These are phyloP conservation scores for Agaricus sinodeliciosus DNA, from an alignment of 768 basidiomycete genomes.

Conservation along the genomic window DNA sequence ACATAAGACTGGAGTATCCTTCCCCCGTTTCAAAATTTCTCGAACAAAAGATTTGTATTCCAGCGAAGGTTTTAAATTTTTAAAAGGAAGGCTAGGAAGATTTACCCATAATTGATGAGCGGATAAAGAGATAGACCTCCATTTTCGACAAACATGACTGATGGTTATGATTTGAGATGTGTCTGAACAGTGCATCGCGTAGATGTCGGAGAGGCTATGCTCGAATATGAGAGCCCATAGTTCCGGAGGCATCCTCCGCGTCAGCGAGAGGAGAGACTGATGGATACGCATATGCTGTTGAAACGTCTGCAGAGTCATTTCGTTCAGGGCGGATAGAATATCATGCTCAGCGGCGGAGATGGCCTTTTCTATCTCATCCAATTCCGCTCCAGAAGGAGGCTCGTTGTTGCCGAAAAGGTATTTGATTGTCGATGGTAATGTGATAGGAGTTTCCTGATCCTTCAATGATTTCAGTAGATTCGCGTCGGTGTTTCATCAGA, in stretches of 20 bases:
- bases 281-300: background rate
- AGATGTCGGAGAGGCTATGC: background rate
- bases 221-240: slow-evolving; percentile 4
- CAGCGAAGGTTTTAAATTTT: background rate
- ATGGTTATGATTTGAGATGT: background rate
- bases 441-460: too few relatives aligned
- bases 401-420: background rate
- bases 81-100: background rate
- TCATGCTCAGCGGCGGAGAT: background rate
- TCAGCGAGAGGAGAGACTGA: background rate
- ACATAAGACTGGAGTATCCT: background rate
- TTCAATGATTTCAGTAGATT: too few relatives aligned
- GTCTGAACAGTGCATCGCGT: background rate
- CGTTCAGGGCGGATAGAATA: background rate
- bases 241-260: background rate
- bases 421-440: background rate
- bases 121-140: background rate
- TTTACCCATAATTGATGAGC: background rate
- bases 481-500: too few relatives aligned
- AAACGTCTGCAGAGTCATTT: background rate
- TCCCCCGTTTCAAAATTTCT: background rate
- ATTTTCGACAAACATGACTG: background rate
- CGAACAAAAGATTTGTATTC: background rate
- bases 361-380: background rate
- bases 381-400: background rate